Evolutionary conservation across 192 early-diverging fungal genomes (phyloP).

Genomic region (Linnemannia zychae): DNA sequence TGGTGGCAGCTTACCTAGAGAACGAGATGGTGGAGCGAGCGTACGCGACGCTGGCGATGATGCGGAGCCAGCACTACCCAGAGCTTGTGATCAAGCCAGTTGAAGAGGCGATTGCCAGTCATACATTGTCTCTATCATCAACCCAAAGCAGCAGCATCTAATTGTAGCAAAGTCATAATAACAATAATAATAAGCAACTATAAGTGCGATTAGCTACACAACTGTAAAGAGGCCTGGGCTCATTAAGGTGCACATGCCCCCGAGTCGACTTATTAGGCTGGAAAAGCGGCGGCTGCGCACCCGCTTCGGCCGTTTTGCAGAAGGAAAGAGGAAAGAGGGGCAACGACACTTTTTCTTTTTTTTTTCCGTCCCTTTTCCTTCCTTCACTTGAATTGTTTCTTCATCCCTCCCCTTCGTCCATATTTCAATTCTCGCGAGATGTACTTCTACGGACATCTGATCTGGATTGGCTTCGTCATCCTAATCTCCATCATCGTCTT

Average conservation of each 20-base stretch:
- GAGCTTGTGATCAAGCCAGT: constrained; percentile 53
- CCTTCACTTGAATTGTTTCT: not conserved
- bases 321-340: too few species aligned
- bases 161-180: not conserved
- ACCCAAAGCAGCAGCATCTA: not conserved
- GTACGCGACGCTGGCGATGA: constrained; percentile 33
- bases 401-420: not conserved
- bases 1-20: constrained; percentile 67
- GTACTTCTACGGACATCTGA: not conserved
- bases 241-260: not conserved
- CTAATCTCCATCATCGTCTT: not conserved
- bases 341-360: not conserved
- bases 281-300: not conserved
- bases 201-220: not conserved
- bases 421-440: not conserved
- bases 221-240: not conserved
- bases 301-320: too few species aligned
- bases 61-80: constrained; percentile 43
- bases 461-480: not conserved
- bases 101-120: constrained; percentile 34
- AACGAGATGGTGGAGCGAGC: constrained; percentile 58
- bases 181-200: not conserved
- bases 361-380: not conserved
- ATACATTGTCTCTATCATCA: not conserved
- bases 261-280: not conserved